phyloP scores from a whole-genome alignment of 306 rosid genomes.

The Phaseolus lunatus region DNA sequence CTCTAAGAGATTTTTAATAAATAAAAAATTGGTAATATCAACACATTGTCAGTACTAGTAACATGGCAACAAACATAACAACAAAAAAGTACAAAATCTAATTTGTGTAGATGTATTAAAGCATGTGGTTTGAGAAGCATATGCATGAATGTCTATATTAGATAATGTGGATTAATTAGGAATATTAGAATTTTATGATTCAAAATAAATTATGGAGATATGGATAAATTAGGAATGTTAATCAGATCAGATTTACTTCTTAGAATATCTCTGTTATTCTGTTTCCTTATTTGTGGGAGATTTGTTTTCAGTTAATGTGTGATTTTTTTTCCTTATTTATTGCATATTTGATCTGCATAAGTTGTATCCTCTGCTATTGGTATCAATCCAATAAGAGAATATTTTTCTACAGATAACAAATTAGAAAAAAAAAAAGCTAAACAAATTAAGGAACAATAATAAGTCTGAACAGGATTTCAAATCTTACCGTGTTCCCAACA shows the following conservation, averaged over 20 bases:
- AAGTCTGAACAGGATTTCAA: constrained; percentile 42
- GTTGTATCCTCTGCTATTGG: no score
- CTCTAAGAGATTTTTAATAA: no score
- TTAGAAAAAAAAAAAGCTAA: constrained; percentile 6
- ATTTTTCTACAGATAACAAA: neutral
- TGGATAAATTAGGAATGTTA: no score
- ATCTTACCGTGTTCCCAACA: constrained; percentile 81
- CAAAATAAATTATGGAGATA: no score
- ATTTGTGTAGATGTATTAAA: neutral
- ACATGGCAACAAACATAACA: neutral
- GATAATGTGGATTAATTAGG: neutral
- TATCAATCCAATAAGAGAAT: no score
- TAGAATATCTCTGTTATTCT: no score
- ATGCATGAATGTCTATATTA: constrained; percentile 15
- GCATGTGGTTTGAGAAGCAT: constrained; percentile 12
- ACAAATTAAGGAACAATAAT: constrained; percentile 15
- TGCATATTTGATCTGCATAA: no score
- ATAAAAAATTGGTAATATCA: neutral
- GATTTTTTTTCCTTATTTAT: no score
- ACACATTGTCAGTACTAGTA: neutral
- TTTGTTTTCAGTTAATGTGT: no score
- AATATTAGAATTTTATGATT: no score
- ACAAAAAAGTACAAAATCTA: neutral
- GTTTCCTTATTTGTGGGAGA: no score
- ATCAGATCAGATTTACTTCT: no score